Conservation (phyloP, 2,329 filamentous ascomycete genomes). For the Colletotrichum kahawae region DNA sequence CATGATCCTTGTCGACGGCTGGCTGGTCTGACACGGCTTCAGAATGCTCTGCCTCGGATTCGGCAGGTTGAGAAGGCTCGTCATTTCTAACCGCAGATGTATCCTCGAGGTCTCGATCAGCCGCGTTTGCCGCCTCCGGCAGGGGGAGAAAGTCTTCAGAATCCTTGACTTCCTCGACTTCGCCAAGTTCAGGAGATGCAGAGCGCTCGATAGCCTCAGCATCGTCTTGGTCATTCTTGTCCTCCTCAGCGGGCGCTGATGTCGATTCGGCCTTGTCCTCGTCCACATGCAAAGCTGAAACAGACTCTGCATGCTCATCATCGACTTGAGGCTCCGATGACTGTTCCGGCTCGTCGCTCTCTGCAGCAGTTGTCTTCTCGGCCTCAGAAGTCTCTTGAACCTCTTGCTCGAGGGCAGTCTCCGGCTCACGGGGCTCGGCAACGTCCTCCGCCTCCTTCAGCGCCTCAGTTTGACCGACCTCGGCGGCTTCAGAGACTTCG, state of each 20-base stretch:
- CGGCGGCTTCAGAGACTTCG: not conserved
- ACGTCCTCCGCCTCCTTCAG: not conserved
- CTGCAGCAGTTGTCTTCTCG: not conserved
- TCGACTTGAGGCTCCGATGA: not conserved
- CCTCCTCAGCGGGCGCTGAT: not conserved
- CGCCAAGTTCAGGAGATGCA: not conserved
- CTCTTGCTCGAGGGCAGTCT: rapidly evolving
- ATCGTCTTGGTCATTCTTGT: not conserved
- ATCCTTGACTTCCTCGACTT: not conserved
- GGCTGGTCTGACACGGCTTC: not conserved
- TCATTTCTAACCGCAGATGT: not conserved
- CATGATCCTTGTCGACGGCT: not conserved
- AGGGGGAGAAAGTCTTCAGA: not conserved
- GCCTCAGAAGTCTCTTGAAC: not conserved
- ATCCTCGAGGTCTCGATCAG: not conserved
- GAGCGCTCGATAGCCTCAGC: not conserved
- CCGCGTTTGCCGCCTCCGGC: not conserved
- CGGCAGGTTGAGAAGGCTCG: not conserved
- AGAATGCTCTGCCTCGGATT: not conserved
- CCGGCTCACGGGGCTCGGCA: not conserved
- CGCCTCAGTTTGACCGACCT: not conserved
- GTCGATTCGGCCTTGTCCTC: not conserved
- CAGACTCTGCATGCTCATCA: not conserved
- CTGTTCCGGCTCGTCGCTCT: not conserved
- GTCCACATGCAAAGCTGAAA: not conserved